phyloP scores from a whole-genome alignment of 73 alveolate genomes.

The Durusdinium trenchii region DNA sequence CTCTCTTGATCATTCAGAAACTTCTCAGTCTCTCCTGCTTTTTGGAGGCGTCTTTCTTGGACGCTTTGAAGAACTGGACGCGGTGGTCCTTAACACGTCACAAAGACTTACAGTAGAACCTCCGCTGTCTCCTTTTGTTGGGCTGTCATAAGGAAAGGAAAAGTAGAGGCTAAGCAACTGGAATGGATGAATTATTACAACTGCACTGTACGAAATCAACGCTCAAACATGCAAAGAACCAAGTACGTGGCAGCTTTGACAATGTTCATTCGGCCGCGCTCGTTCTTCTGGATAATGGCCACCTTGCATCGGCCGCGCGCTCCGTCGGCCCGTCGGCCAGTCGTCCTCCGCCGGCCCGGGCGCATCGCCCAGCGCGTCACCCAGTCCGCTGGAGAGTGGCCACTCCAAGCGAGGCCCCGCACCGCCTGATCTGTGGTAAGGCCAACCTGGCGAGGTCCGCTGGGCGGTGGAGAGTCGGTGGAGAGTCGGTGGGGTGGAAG shows the following conservation, averaged over 20 bases:
- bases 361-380: no score
- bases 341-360: no score
- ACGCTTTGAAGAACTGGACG: slow-evolving; percentile 78
- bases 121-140: no score
- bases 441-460: slow-evolving; percentile 2
- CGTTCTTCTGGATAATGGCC: slow-evolving; percentile 98
- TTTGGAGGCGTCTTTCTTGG: slow-evolving; percentile 65
- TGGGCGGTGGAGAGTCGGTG: not conserved
- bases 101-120: not conserved
- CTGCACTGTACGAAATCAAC: not conserved
- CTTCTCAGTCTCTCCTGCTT: no score
- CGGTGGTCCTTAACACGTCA: slow-evolving; percentile 52
- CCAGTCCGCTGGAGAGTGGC: no score
- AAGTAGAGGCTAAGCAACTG: not conserved
- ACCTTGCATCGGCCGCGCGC: slow-evolving; percentile 91
- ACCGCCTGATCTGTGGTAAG: slow-evolving; percentile 77
- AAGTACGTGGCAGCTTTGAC: slow-evolving; percentile 32
- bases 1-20: no score
- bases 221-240: not conserved
- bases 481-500: no score
- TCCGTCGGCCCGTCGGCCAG: no score
- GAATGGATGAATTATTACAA: no score
- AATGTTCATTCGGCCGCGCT: slow-evolving; percentile 97
- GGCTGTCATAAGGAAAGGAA: not conserved
- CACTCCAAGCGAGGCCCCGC: slow-evolving; percentile 76